Evolutionary conservation across 2,329 filamentous ascomycete genomes (phyloP).

Genomic region (Dothiorella sarmentorum): DNA sequence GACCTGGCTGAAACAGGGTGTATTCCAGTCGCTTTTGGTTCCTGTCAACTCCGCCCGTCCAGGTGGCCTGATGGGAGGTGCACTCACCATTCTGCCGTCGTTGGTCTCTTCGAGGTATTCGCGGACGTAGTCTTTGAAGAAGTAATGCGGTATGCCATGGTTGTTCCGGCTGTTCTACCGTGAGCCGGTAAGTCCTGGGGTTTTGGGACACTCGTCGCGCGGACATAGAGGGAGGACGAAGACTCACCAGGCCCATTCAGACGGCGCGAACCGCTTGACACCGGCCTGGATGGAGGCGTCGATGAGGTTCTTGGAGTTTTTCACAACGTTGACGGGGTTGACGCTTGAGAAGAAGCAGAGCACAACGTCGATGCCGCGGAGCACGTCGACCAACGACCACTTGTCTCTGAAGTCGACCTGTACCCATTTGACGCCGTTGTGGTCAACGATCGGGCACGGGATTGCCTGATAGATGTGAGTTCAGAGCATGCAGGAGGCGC

Average conservation of each 20-base stretch:
- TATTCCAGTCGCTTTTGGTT: slow-evolving; percentile 46
- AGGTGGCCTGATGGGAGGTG: no score
- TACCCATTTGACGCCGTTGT: slow-evolving; percentile 38
- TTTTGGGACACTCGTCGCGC: no score
- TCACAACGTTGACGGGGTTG: slow-evolving; percentile 25
- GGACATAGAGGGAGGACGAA: not conserved
- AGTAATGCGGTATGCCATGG: slow-evolving; percentile 46
- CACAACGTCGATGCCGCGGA: slow-evolving; percentile 52
- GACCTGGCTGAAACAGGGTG: slow-evolving; percentile 53
- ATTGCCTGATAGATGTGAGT: slow-evolving; percentile 16
- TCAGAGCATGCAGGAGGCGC: slow-evolving; percentile 10
- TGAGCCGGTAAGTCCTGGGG: not conserved
- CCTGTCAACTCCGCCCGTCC: not conserved
- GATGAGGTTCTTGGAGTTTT: slow-evolving; percentile 33
- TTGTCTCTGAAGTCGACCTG: slow-evolving; percentile 46
- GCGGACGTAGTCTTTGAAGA: slow-evolving; percentile 49
- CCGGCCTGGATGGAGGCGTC: slow-evolving; percentile 39
- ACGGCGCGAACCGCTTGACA: slow-evolving; percentile 24
- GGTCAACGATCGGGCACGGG: slow-evolving; percentile 25
- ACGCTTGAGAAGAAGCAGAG: slow-evolving; percentile 50
- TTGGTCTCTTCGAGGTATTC: slow-evolving; percentile 54
- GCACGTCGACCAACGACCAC: slow-evolving; percentile 33
- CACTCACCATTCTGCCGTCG: slow-evolving; percentile 40
- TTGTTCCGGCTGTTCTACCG: not conserved
- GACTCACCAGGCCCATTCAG: slow-evolving; percentile 43